A percentile compares a stretch with the other conserved stretches of the same genome.
These are phyloP conservation scores for Sarcodon aspratus DNA, from an alignment of 768 basidiomycete species.

Conservation along the genomic window DNA sequence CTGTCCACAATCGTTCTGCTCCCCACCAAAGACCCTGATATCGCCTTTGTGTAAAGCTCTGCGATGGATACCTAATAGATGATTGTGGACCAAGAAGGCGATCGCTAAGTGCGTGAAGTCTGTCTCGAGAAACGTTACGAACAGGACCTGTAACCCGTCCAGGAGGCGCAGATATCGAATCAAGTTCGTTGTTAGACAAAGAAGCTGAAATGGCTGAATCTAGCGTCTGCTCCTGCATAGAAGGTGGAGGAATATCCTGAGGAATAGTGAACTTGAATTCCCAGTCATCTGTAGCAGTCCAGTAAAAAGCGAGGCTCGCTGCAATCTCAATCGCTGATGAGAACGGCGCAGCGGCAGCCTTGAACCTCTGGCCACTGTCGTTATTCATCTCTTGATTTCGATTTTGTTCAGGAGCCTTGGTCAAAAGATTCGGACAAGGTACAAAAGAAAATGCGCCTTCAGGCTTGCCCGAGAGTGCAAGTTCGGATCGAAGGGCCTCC, in stretches of 20 bases:
- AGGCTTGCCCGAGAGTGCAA: slow-evolving; percentile 15
- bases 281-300: slow-evolving; percentile 69
- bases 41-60: slow-evolving; percentile 36
- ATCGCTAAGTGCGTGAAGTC: neutral
- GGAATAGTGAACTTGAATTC: slow-evolving; percentile 41
- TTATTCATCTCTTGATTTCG: neutral
- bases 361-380: slow-evolving; percentile 20
- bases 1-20: slow-evolving; percentile 77
- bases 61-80: slow-evolving; percentile 2
- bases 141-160: too few species aligned
- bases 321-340: slow-evolving; percentile 67
- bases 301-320: slow-evolving; percentile 46
- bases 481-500: slow-evolving; percentile 27
- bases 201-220: neutral
- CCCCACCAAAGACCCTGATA: slow-evolving; percentile 89
- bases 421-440: too few species aligned
- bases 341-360: slow-evolving; percentile 47
- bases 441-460: too few species aligned
- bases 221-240: slow-evolving; percentile 19
- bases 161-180: too few species aligned
- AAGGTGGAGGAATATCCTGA: slow-evolving; percentile 5
- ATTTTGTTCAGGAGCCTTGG: neutral
- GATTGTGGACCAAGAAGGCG: slow-evolving; percentile 15
- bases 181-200: neutral
- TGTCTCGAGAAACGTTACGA: too few species aligned